Evolutionary conservation across 345 rosid species (phyloP).

Genomic region (Cochlearia excelsa): DNA sequence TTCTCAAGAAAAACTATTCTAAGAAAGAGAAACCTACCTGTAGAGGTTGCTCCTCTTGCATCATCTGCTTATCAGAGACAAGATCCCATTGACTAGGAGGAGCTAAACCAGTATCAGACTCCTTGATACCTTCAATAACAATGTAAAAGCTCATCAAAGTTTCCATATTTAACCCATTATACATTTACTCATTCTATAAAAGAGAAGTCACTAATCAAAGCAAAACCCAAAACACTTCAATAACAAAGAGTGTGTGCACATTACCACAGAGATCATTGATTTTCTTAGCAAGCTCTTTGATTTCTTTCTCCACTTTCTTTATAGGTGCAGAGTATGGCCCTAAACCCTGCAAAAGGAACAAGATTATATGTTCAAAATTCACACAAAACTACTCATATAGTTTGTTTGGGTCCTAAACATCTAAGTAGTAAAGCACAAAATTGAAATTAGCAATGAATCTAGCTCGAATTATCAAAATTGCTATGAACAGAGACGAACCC

Average conservation of each 20-base stretch:
- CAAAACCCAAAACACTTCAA: not conserved
- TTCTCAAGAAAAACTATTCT: not conserved
- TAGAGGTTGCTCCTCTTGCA: slow-evolving; percentile 99
- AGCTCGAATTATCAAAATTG: not conserved
- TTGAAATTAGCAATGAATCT: not conserved
- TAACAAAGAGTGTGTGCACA: slow-evolving; percentile 8
- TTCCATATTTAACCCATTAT: not conserved
- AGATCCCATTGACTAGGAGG: slow-evolving; percentile 99
- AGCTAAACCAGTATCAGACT: slow-evolving; percentile 95
- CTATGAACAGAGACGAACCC: not conserved
- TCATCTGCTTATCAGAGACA: slow-evolving; percentile 99
- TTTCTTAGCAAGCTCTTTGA: slow-evolving; percentile 85
- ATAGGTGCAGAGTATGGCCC: slow-evolving; percentile 87
- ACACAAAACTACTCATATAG: no score
- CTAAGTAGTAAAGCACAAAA: not conserved
- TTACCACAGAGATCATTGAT: slow-evolving; percentile 86
- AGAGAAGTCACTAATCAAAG: slow-evolving; percentile 2
- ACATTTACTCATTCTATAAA: not conserved
- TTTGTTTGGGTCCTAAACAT: no score
- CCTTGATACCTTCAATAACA: slow-evolving; percentile 67
- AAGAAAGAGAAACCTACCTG: slow-evolving; percentile 40
- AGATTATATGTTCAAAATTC: not conserved
- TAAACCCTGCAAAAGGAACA: slow-evolving; percentile 54
- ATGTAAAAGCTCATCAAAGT: slow-evolving; percentile 2
- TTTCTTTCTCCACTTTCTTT: slow-evolving; percentile 89